These are phyloP conservation scores for Calendula officinalis DNA, from an alignment of 129 eudicot genomes.

Conservation along the genomic window DNA sequence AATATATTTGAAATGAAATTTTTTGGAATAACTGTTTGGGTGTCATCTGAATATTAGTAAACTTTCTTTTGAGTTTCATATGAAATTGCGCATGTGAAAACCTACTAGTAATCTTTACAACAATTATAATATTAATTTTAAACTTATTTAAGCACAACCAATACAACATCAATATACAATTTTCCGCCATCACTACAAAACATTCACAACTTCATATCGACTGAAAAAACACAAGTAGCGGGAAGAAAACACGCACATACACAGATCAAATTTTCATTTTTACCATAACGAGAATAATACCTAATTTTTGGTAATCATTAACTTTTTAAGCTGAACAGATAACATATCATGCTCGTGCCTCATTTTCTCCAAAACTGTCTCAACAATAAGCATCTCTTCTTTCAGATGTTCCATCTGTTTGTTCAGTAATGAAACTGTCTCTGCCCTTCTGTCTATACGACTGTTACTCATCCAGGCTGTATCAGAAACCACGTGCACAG, in stretches of 20 bases:
- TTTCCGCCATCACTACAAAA: neutral
- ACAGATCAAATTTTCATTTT: neutral
- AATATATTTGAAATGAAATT: no score
- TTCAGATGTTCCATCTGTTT: constrained; percentile 61
- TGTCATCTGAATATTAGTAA: no score
- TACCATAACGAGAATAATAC: neutral
- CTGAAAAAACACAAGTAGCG: neutral
- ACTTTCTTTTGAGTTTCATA: no score
- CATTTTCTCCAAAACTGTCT: constrained; percentile 67
- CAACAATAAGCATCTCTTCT: constrained; percentile 79
- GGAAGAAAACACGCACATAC: constrained; percentile 10
- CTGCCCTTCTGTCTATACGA: constrained; percentile 40
- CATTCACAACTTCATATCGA: constrained; percentile 6
- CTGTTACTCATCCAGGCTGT: constrained; percentile 36
- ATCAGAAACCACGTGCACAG: constrained; percentile 66
- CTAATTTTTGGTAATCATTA: constrained; percentile 35
- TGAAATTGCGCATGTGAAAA: no score
- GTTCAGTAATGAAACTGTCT: constrained; percentile 46
- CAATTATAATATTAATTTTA: no score
- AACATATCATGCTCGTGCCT: constrained; percentile 59
- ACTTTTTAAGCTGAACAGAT: constrained; percentile 53
- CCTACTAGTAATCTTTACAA: no score
- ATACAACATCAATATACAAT: constrained; percentile 31
- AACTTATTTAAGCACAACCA: neutral
- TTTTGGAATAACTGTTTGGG: no score